Evolutionary conservation across 2,329 filamentous ascomycete genomes (phyloP), one percentile per base, ranked within the genome.

Genomic region (Ceratocystis huliohia): DNA sequence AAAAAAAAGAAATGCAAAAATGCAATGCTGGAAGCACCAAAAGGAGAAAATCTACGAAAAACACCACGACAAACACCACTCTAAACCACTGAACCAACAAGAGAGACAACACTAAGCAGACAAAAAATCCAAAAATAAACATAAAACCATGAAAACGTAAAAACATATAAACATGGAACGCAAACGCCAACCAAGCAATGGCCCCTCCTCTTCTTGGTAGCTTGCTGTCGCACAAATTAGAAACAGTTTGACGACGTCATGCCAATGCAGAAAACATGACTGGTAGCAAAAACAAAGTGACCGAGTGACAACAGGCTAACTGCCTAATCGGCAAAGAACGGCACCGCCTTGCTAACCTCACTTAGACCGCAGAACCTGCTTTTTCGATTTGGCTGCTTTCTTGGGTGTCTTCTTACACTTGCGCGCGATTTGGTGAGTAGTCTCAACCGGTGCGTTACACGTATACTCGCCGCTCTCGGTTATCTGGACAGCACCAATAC

Each of bases 371-470:
- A 8, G 25, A 28, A 10, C 17, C 25, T 25, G 20, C 25, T 33
- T 59, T 7, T 45, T 25, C 20, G 3, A 5, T 20, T 17, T 28
- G n/a, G n/a, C 13, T 15, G 10, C 6, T 10, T 13, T 45, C 28
- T 45, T 30, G 17, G 30, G 1, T 10, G 17, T 25, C 37, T 61
- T 67, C 41, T 50, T 30, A 4, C 1, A 10, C 33, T 62, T n/a
- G 50, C 59, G 37, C 17, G 17, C 41, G 5, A 33, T 28, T n/a
- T 67, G 66, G 37, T 67, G 63, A 1, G 66, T 65, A 8, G 66
- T 67, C 15, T 20, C 63, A 3, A 48, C 2, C 2, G 66, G 66
- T 7, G 66, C 63, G 15, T 17, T 20, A 57, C 66, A 62, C 2
- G 28, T 10, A 8, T 20, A 56, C 1, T 25, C 20, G 37, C 45